Base-by-base conservation (phyloP, 2,329 filamentous ascomycete species). In the Beauveria rudraprayagi region DNA sequence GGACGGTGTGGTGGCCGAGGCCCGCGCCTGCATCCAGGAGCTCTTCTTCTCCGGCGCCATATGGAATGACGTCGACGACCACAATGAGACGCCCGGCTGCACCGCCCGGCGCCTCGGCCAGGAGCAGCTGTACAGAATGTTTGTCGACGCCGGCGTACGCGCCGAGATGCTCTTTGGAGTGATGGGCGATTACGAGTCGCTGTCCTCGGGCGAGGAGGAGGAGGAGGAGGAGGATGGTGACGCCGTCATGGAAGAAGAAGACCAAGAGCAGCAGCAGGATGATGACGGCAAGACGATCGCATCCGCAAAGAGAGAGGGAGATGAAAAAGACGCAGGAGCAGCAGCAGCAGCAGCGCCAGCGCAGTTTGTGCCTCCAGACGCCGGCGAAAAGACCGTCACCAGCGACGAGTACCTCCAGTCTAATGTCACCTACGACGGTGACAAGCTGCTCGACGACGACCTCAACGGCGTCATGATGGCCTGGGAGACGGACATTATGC, bases 381-480 rank as follows among this genome's bases (percentile, higher is more conserved):
- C 70, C 30, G 67, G 71, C 11, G 75, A 77, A 47, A 75, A 76
- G 62, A 71, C 77, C 34, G 83, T 89, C 63, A 86, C 83, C 54
- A 88, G 83, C 67, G 80, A 83, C 51, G 81, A 84, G 46, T 92
- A 92, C 70, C 83, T 93, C 51, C 80, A 83, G 53, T 89, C 87
- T 0, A 77, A 80, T 28, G 78, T 91, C 24, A 86, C 82, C 16
- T 88, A 89, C 73, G 79, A 81, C 54, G 77, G 82, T 61, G 81
- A 81, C 65, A 87, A 87, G 63, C 82, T 94, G 2, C 80, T 94
- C 7, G 90, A 94, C 70, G 80, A 84, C 3, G 83, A 86, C 65
- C 81, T 85, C 64, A 96, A 96, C 71, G 91, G 90, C 57, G 90
- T 96, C 51, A 96, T 96, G 91, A 96, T 96, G 91, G 83, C 87